Base-by-base conservation (phyloP, 1,139 yeast genomes). In the Trichomonascaceae sp. region DNA sequence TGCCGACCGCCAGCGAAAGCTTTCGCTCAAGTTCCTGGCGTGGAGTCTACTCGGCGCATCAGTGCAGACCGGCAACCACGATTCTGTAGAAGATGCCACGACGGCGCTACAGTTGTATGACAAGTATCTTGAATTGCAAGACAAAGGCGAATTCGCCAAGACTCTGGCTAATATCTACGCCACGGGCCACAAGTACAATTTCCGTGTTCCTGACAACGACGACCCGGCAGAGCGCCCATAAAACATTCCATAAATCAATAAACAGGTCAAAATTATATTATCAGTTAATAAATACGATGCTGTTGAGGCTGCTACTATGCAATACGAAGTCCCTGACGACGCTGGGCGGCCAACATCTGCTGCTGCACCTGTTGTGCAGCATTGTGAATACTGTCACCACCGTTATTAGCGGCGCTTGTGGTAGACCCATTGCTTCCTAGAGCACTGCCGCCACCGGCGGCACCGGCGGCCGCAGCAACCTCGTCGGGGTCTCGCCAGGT, bases 41-140 rank as follows among this genome's bases (percentile, higher is more conserved):
- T 87, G 84, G 66, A 74, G 74, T 20, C 64, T 89, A 34, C 63
- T 89, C 37, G 71, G 70, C 28, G 76, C 74, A 41, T 69, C 74
- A 33, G 94, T 92, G 15, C 98, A 92, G 55, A 75, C 74, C 2
- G 94, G 93, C 1, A 87, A 87, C 51, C 99, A 92, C 55, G 97
- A 92, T 53, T 87, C 97, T 1, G 84, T 89, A 30, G 98, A 92
- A 51, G 99, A 92, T 60, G 97, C 99, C 0, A 63, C 69, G 37
- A 78, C 92, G 9, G 98, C 99, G 0, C 65, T 92, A 44, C 57
- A 72, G 34, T 61, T 92, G 29, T 92, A 81, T 59, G 72, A 74
- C 44, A 76, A 73, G 50, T 87, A 81, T 48, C 58, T 71, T 46
- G 75, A 76, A 44, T 63, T 87, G 43, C 61, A 63, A 37, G 65